Base-by-base conservation (phyloP, 345 rosid species). In the Brassica cretica region DNA sequence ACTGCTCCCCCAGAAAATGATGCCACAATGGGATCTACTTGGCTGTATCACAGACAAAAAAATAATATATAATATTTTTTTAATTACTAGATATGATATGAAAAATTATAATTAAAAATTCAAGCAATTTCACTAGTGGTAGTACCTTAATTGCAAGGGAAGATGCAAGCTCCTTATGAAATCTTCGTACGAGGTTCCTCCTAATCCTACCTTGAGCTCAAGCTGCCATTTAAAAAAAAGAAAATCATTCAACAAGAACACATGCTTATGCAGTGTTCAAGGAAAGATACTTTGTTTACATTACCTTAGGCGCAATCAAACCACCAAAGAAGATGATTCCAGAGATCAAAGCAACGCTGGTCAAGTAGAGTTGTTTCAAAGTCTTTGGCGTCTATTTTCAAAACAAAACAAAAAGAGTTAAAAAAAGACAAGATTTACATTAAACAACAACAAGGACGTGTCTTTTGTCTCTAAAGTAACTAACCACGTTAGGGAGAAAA, bases 1-100 rank as follows among this genome's bases (percentile, higher is more conserved):
- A 94, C 97, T 9, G 97, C 93, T 6, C 98, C 98, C 5, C 98
- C 98, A 14, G 97, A 88, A 85, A 91, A 94, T 58, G 98, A 94
- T 51, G 98, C 98, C 72, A 94, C 97, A 29, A 92, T 94, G 7
- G 98, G 98, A 76, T 94, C 97, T 9, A 94, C 98, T 87, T 92
- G 95, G 85, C 97, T 94, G 89, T 77, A 82, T 66, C 70, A 64
- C 70, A 69, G 73, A 4, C 32, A 68, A 15, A 12, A 24, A n/a
- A 60, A 66, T 4, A 25, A 41, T 2, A 44, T 4, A 44, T 12
- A 5, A 44, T 4, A 30, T 32, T 32, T 32, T 30, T 32, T 0
- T 32, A 32, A 32, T 32, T 32, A 32, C 35, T 32, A 32, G 35
- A 32, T 32, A 32, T 32, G 35, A 32, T 32, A 32, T 0, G 35